Evolutionary conservation across 768 basidiomycete genomes (phyloP).

Genomic region (Naematelia encephala): DNA sequence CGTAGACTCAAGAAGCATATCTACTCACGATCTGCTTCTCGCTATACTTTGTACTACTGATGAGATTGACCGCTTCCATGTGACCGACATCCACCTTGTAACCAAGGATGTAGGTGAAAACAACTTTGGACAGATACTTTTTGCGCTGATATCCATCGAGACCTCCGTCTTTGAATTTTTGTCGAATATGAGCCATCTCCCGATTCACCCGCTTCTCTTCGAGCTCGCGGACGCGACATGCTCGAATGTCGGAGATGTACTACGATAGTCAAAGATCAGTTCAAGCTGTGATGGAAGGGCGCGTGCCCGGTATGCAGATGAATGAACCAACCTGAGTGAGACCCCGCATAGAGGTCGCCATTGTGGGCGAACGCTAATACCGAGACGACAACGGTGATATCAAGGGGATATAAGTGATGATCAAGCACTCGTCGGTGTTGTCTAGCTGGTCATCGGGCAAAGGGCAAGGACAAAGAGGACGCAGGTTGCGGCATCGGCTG

Average conservation of each 20-base stretch:
- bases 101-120: slow-evolving; percentile 97
- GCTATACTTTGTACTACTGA: slow-evolving; percentile 89
- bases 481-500: background rate
- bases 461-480: background rate
- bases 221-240: slow-evolving; percentile 89
- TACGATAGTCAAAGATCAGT: slow-evolving; percentile 48
- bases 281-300: background rate
- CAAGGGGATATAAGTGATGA: background rate
- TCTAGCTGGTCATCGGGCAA: background rate
- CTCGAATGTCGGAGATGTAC: slow-evolving; percentile 99
- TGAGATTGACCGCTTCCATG: slow-evolving; percentile 98
- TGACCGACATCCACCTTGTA: slow-evolving; percentile 99
- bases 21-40: slow-evolving; percentile 94
- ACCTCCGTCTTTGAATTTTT: slow-evolving; percentile 81
- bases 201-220: slow-evolving; percentile 99
- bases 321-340: slow-evolving; percentile 71
- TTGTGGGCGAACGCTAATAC: slow-evolving; percentile 46
- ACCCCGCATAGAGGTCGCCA: slow-evolving; percentile 89
- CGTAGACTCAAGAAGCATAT: background rate
- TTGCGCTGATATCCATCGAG: slow-evolving; percentile 56
- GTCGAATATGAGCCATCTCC: slow-evolving; percentile 99
- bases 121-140: slow-evolving; percentile 92
- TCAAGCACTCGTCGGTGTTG: background rate
- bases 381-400: background rate
- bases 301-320: background rate